Base-by-base conservation (phyloP, 2,329 filamentous ascomycete species). In the Waltergamsia citrina region DNA sequence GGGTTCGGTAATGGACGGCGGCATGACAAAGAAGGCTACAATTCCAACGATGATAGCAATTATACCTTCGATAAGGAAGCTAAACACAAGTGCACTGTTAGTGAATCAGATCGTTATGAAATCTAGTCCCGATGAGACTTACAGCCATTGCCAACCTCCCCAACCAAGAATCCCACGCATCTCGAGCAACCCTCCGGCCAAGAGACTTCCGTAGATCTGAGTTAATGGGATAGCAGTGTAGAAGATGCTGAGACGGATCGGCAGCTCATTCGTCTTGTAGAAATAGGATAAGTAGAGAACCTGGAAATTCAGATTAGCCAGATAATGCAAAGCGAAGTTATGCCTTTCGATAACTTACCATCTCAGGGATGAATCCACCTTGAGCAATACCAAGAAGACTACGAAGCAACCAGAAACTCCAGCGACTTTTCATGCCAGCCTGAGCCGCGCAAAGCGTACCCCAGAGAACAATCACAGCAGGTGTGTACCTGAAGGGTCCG, bases 401-500 rank as follows among this genome's bases (percentile, higher is more conserved):
- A 30, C 29, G 17, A n/a, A 30, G n/a, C n/a, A n/a, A n/a, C n/a
- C n/a, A n/a, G n/a, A n/a, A n/a, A n/a, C n/a, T n/a, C n/a, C n/a
- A n/a, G n/a, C n/a, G n/a, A n/a, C n/a, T n/a, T n/a, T n/a, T n/a
- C n/a, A n/a, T n/a, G n/a, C n/a, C n/a, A n/a, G n/a, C n/a, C 27
- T 29, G 27, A 15, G 27, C 32, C 7, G 18, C 32, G 6, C 72
- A 65, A 6, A 76, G 63, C 4, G 74, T 42, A 42, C 66, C 72
- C 71, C 70, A 75, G 4, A 65, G 57, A 5, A 65, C 52, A 58
- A 78, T 73, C 44, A 74, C 71, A 33, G 68, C 53, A 0, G 74
- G 74, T 32, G 78, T 75, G 72, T 71, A 77, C 16, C 68, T 62
- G 41, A 78, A 73, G 1, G 69, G 70, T 0, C 68, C 74, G 34